These are phyloP conservation scores for Planoprotostelium fungivorum DNA, from an alignment of 78 protist species.

Conservation along the genomic window DNA sequence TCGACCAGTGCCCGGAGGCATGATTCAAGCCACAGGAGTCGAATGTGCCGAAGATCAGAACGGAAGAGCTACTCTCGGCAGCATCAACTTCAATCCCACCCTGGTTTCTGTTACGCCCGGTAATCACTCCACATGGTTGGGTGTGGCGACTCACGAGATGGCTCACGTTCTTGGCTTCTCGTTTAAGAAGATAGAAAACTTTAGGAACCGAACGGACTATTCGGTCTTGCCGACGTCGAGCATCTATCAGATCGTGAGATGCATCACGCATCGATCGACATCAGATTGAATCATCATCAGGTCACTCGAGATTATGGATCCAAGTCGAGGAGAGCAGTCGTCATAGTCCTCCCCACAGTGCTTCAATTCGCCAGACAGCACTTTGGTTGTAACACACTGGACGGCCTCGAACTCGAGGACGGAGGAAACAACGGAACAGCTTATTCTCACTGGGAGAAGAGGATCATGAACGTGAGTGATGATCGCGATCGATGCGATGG, in stretches of 20 bases:
- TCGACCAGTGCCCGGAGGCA: constrained; percentile 15
- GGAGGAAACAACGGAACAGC: constrained; percentile 57
- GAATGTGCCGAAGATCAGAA: not conserved
- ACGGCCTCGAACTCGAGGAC: constrained; percentile 56
- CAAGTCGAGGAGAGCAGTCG: not conserved
- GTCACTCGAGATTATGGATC: not conserved
- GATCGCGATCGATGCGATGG: not conserved
- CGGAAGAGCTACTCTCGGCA: constrained; percentile 6
- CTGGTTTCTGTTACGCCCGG: not conserved
- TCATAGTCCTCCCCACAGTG: constrained; percentile 31
- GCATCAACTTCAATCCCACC: constrained; percentile 53
- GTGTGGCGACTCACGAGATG: constrained; percentile 46
- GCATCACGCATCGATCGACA: too few species aligned
- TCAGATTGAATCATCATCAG: too few species aligned
- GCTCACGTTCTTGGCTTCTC: constrained; percentile 63
- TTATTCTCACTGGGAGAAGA: constrained; percentile 58
- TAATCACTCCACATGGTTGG: not conserved
- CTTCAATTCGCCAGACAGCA: not conserved
- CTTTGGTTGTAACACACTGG: constrained; percentile 34
- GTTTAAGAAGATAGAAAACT: not conserved
- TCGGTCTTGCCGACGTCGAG: not conserved
- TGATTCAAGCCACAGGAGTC: constrained; percentile 36
- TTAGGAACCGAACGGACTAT: not conserved
- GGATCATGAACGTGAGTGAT: constrained; percentile 4
- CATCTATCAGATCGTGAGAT: not conserved